These are phyloP conservation scores for Gelatoporia subvermispora DNA, from an alignment of 768 basidiomycete genomes.

Conservation along the genomic window DNA sequence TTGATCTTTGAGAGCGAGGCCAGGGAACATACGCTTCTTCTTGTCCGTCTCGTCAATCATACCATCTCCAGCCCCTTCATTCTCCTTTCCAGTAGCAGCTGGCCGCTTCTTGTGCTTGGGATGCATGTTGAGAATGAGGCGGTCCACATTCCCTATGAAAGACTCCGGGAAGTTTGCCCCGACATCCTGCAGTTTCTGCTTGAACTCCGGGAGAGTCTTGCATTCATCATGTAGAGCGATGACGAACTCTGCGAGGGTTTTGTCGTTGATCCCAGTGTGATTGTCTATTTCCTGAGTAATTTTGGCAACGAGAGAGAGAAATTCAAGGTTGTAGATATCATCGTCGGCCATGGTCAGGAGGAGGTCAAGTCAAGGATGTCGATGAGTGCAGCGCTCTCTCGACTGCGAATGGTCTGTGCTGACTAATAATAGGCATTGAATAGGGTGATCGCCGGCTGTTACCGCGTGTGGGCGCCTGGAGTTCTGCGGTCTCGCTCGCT, in stretches of 20 bases:
- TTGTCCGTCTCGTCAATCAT: constrained; percentile 61
- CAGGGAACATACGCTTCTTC: constrained; percentile 84
- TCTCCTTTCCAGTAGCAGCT: constrained; percentile 25
- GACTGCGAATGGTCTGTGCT: not conserved
- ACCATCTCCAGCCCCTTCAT: constrained; percentile 28
- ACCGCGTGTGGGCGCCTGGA: no score
- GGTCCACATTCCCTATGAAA: constrained; percentile 89
- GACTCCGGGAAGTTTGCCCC: constrained; percentile 87
- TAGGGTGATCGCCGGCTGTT: no score
- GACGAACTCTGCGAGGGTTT: constrained; percentile 92
- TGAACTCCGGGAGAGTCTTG: constrained; percentile 76
- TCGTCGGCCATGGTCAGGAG: constrained; percentile 50
- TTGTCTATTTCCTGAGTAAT: constrained; percentile 93
- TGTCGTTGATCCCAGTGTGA: constrained; percentile 80
- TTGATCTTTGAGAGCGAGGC: constrained; percentile 77
- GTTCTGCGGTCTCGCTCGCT: no score
- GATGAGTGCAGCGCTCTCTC: not conserved
- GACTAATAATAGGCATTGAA: no score
- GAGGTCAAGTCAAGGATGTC: not conserved
- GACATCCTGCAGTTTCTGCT: constrained; percentile 66
- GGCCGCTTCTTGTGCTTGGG: constrained; percentile 84
- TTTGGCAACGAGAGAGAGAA: constrained; percentile 85
- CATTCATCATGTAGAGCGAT: constrained; percentile 84
- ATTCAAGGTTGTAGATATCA: constrained; percentile 90
- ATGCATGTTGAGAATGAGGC: constrained; percentile 90